phyloP scores from a whole-genome alignment of 176 grass and related monocot species.

The Stipa capillata region DNA sequence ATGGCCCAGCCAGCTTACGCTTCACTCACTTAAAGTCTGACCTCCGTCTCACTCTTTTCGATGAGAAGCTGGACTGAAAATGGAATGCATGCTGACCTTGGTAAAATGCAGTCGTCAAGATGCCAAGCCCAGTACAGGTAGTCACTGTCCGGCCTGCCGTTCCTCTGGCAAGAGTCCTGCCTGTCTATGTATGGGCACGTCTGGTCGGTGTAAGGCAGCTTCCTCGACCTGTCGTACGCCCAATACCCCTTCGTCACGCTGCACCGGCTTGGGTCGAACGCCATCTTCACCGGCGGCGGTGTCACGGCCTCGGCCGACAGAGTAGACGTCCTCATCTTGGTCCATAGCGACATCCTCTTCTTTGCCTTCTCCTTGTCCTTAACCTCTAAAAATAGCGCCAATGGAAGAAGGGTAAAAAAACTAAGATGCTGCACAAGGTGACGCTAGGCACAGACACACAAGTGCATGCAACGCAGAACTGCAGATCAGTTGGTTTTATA shows the following conservation, averaged over 20 bases:
- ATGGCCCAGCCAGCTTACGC: no score
- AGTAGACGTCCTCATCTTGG: not conserved
- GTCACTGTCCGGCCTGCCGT: constrained; percentile 59
- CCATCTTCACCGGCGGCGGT: not conserved
- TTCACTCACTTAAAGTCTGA: no score
- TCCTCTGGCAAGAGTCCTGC: constrained; percentile 48
- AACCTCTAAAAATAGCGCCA: constrained; percentile 10
- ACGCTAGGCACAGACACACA: not conserved
- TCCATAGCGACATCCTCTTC: not conserved
- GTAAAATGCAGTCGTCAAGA: constrained; percentile 56
- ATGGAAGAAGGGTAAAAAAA: no score
- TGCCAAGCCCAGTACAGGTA: constrained; percentile 78
- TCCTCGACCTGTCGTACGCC: constrained; percentile 43
- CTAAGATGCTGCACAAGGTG: not conserved
- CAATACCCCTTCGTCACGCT: constrained; percentile 59
- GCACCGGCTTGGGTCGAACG: constrained; percentile 38
- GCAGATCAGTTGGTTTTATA: not conserved
- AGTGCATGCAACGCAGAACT: not conserved
- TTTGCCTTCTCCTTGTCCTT: not conserved
- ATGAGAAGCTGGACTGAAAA: no score
- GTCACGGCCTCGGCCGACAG: not conserved
- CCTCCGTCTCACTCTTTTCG: no score
- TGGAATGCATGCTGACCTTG: constrained; percentile 32
- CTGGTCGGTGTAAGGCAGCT: constrained; percentile 39
- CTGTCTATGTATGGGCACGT: constrained; percentile 70